Evolutionary conservation across 805 yeast species (phyloP), one percentile per base, ranked within the genome.

Genomic region (Kodamaea hsintzibuensis): DNA sequence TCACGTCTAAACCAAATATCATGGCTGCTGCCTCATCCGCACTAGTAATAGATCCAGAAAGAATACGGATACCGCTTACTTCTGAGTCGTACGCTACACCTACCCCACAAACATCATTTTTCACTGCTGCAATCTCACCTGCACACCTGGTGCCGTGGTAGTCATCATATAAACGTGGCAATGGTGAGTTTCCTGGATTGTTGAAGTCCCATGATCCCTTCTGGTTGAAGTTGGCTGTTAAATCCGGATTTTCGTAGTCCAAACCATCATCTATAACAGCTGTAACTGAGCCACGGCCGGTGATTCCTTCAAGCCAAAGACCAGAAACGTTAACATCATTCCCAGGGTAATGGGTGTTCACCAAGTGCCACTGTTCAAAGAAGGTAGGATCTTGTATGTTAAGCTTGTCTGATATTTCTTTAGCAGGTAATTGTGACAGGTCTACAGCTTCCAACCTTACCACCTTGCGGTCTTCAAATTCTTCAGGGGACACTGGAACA

Each of bases 121-220:
- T 91, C 2, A 86, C 95, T 3, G 89, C 91, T 0, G 97, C 98
- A 54, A 95, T 88, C 70, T 95, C 99, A 39, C 97, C 98, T 1
- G 99, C 98, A 74, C 99, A 95, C 59, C 99, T 77, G 0, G 99
- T 95, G 6, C 99, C 99, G 68, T 95, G 99, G 61, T 85, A 85
- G 68, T 95, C 99, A 67, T 89, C 96, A 7, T 62, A 69, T 27
- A 93, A 77, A 53, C 85, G 76, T 9, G 99, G 99, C 61, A 82
- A 83, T 1, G 99, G 99, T 47, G 85, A 73, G 18, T 82, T 78
- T 0, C 78, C 79, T 62, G 89, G 85, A 62, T 84, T 88, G 67
- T 95, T 95, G 70, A 82, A 95, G 72, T 95, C 99, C 89, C 93
- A 95, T 7, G 97, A 91, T 2, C 98, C 99, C 58, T 82, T 84